phyloP scores from a whole-genome alignment of 2,329 filamentous ascomycete genomes.

The Penicillium sp. region DNA sequence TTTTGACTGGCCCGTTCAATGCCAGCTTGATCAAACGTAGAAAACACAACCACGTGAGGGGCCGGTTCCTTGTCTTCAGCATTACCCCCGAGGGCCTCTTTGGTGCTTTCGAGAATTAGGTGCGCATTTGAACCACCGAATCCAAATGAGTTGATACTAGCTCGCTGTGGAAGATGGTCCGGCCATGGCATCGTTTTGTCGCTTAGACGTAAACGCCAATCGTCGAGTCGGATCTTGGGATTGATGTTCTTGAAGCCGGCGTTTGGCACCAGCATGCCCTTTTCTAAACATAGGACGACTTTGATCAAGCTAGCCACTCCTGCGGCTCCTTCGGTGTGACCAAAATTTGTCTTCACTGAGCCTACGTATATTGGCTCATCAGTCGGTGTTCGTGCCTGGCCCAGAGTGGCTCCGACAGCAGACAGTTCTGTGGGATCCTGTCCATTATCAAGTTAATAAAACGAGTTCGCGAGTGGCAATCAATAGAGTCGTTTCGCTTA shows the following conservation, averaged over 20 bases:
- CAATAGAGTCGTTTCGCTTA: neutral
- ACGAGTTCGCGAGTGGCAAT: accelerated
- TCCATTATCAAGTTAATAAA: neutral
- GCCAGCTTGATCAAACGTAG: slow-evolving; percentile 16
- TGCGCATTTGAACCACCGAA: slow-evolving; percentile 28
- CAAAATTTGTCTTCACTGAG: slow-evolving; percentile 34
- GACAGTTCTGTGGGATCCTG: slow-evolving; percentile 17
- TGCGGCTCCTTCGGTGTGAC: slow-evolving; percentile 51
- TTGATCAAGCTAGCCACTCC: slow-evolving; percentile 51
- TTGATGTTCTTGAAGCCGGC: slow-evolving; percentile 44
- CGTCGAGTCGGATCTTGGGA: slow-evolving; percentile 35
- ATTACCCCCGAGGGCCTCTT: slow-evolving; percentile 7
- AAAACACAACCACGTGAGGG: slow-evolving; percentile 16
- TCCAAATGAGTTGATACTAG: slow-evolving; percentile 29
- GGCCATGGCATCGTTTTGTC: slow-evolving; percentile 20
- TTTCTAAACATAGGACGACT: slow-evolving; percentile 41
- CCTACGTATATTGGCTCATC: slow-evolving; percentile 26
- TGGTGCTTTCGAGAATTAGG: slow-evolving; percentile 19
- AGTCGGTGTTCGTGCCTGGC: slow-evolving; percentile 5
- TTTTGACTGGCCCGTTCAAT: slow-evolving; percentile 13
- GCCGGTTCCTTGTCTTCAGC: slow-evolving; percentile 8
- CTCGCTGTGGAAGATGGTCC: slow-evolving; percentile 13
- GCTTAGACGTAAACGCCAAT: slow-evolving; percentile 17
- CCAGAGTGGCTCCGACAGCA: slow-evolving; percentile 17
- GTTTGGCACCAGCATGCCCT: slow-evolving; percentile 43